These are phyloP conservation scores for Rhizomucor pusillus DNA, from an alignment of 371 early-diverging fungal species.

Conservation along the genomic window DNA sequence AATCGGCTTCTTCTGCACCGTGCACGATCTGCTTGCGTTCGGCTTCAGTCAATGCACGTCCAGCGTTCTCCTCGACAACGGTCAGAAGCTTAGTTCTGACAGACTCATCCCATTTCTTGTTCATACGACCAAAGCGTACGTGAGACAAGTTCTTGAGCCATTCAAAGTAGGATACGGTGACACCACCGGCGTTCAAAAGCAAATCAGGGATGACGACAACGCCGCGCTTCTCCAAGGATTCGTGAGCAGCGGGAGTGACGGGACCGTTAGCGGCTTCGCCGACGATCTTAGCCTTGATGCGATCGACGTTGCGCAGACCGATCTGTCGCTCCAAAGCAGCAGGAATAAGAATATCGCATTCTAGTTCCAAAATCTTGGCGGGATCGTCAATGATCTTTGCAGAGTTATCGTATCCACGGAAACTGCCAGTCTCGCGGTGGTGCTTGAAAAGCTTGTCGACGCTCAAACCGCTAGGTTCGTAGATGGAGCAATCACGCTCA, in stretches of 20 bases:
- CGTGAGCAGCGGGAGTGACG: constrained; percentile 79
- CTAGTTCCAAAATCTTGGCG: constrained; percentile 68
- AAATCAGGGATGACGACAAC: constrained; percentile 80
- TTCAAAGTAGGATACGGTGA: constrained; percentile 83
- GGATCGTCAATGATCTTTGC: constrained; percentile 61
- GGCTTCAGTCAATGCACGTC: constrained; percentile 63
- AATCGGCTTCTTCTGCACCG: constrained; percentile 89
- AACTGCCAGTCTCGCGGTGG: constrained; percentile 63
- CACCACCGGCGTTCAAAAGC: constrained; percentile 86
- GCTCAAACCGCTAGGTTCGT: constrained; percentile 71
- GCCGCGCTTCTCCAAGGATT: constrained; percentile 63
- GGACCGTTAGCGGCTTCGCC: constrained; percentile 93
- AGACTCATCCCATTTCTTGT: constrained; percentile 87
- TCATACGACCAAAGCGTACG: constrained; percentile 90
- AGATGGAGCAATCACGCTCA: constrained; percentile 73
- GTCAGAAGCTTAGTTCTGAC: constrained; percentile 74
- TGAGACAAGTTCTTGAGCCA: constrained; percentile 88
- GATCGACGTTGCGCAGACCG: constrained; percentile 71
- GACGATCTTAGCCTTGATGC: constrained; percentile 83
- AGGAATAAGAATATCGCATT: constrained; percentile 85
- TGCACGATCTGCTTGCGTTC: constrained; percentile 80
- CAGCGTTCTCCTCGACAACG: constrained; percentile 77
- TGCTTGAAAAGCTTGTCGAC: constrained; percentile 70
- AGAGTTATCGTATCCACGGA: constrained; percentile 67
- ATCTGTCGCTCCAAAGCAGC: constrained; percentile 90